phyloP scores from a whole-genome alignment of 2,329 filamentous ascomycete genomes.

The Verticillium klebahnii region DNA sequence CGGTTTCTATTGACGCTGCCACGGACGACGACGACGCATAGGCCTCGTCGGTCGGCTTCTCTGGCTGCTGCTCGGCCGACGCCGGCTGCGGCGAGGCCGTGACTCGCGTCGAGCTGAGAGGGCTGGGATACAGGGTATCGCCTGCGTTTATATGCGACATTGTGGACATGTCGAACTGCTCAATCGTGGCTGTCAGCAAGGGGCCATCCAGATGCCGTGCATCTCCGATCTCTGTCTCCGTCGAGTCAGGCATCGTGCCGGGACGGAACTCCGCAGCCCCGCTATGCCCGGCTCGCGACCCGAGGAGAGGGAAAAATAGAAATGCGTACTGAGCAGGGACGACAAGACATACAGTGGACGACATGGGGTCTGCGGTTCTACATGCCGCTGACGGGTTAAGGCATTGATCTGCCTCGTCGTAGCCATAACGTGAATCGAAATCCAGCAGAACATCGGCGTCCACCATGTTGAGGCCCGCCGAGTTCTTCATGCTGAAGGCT shows the following conservation, averaged over 20 bases:
- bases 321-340: background rate
- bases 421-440: slow-evolving; percentile 12
- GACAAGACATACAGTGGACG: slow-evolving; percentile 9
- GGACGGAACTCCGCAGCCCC: background rate
- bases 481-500: background rate
- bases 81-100: slow-evolving; percentile 12
- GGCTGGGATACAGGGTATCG: slow-evolving; percentile 25
- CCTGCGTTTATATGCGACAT: slow-evolving; percentile 19
- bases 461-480: slow-evolving; percentile 10
- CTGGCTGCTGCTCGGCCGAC: slow-evolving; percentile 5
- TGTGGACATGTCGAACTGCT: slow-evolving; percentile 14
- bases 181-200: too few relatives aligned
- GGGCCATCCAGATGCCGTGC: background rate
- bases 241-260: background rate
- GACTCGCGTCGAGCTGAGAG: slow-evolving; percentile 17
- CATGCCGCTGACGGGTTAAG: background rate
- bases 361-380: slow-evolving; percentile 11
- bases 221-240: background rate
- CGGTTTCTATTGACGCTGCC: background rate
- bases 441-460: slow-evolving; percentile 13
- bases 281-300: background rate
- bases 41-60: slow-evolving; percentile 1
- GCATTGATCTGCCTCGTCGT: slow-evolving; percentile 11
- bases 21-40: background rate
- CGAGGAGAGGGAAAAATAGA: background rate